Percentiles rank a stretch among this genome's conserved stretches.
Evolutionary conservation across 139 green algal species (phyloP).

Genomic region (Zygnema circumcarinatum): DNA sequence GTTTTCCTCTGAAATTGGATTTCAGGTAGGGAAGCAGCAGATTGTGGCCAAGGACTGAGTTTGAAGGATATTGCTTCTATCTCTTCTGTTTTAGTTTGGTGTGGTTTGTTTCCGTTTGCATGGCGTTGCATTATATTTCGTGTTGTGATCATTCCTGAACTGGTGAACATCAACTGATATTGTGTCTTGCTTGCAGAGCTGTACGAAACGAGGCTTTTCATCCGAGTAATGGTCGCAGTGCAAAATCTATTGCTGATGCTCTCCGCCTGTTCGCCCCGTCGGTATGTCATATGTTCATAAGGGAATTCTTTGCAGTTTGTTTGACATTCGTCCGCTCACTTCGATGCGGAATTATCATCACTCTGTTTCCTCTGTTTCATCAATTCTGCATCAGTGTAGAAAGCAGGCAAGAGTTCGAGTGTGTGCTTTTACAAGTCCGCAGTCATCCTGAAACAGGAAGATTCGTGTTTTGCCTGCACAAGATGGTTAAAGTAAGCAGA

Average conservation of each 20-base stretch:
- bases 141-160: neutral
- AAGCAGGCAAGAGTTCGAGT: neutral
- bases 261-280: slow-evolving; percentile 5
- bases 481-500: too few relatives aligned
- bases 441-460: neutral
- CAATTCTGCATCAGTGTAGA: neutral
- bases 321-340: neutral
- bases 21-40: neutral
- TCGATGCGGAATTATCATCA: too few relatives aligned
- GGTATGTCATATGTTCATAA: neutral
- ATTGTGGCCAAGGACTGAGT: neutral
- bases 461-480: too few relatives aligned
- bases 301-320: neutral
- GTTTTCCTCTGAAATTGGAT: neutral
- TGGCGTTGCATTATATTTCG: too few relatives aligned
- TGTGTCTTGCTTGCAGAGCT: slow-evolving; percentile 14
- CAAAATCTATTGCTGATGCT: slow-evolving; percentile 14
- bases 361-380: neutral
- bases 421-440: neutral
- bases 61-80: too few relatives aligned
- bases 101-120: too few relatives aligned
- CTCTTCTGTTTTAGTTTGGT: too few relatives aligned
- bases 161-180: too few relatives aligned
- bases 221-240: slow-evolving; percentile 19
- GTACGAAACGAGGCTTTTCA: slow-evolving; percentile 12